phyloP scores from a whole-genome alignment of 352 stramenopile species.

The Phytophthora pini region DNA sequence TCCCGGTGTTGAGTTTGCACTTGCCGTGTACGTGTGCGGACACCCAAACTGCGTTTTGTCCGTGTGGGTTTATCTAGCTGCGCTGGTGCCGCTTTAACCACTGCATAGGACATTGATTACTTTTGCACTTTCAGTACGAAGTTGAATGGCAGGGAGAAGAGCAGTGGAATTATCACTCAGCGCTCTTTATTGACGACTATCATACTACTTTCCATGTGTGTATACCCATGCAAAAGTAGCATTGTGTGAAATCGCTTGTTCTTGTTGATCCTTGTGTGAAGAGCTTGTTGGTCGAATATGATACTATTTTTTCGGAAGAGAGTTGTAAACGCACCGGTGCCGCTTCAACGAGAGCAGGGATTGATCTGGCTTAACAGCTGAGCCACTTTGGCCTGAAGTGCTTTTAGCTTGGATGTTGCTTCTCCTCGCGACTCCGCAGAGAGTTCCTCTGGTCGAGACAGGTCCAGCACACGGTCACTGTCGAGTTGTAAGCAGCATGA shows the following conservation, averaged over 20 bases:
- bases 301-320: too few relatives aligned
- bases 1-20: conserved; percentile 89
- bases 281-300: too few relatives aligned
- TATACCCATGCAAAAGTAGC: too few relatives aligned
- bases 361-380: conserved; percentile 71
- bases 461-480: conserved; percentile 61
- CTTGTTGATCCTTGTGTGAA: too few relatives aligned
- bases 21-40: conserved; percentile 86
- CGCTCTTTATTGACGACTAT: too few relatives aligned
- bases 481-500: conserved; percentile 71
- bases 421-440: conserved; percentile 62
- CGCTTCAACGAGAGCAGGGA: conserved; percentile 31
- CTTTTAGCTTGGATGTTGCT: conserved; percentile 67
- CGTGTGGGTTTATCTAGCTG: conserved; percentile 93
- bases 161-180: too few relatives aligned
- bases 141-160: too few relatives aligned
- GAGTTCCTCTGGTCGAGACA: conserved; percentile 69
- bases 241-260: too few relatives aligned
- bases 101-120: too few relatives aligned
- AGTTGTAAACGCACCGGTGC: conserved; percentile 42
- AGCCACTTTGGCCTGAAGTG: conserved; percentile 74
- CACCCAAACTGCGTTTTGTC: conserved; percentile 91
- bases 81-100: conserved; percentile 49
- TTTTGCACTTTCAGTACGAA: too few relatives aligned
- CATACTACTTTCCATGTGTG: too few relatives aligned